Percentiles rank a stretch among this genome's conserved stretches.
phyloP scores from a whole-genome alignment of 2,329 filamentous ascomycete species.

The Trichoderma atroviride region DNA sequence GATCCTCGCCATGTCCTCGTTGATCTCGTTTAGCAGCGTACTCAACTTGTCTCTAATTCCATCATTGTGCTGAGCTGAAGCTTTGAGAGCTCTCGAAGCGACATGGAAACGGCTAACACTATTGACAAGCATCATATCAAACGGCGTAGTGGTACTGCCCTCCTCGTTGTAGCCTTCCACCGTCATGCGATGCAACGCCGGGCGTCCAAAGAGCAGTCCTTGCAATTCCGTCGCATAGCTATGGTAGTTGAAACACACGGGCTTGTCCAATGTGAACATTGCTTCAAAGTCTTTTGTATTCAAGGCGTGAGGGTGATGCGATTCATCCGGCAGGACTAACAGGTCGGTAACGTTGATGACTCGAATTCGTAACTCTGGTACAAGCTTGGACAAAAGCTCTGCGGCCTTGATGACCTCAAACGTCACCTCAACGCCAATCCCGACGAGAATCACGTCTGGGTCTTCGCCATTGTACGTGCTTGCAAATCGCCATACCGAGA shows the following conservation, averaged over 20 bases:
- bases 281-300: conserved; percentile 53
- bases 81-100: conserved; percentile 5
- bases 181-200: conserved; percentile 52
- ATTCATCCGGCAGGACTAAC: conserved; percentile 61
- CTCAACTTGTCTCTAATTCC: neutral
- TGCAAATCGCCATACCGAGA: conserved; percentile 64
- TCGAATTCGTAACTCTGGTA: conserved; percentile 58
- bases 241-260: conserved; percentile 68
- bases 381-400: conserved; percentile 52
- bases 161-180: conserved; percentile 66
- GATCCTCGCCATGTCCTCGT: neutral
- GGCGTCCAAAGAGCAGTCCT: conserved; percentile 62
- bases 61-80: neutral
- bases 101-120: conserved; percentile 59
- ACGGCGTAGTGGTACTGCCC: conserved; percentile 67
- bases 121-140: conserved; percentile 63
- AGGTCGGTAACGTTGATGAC: conserved; percentile 62
- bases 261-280: conserved; percentile 59
- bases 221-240: conserved; percentile 64
- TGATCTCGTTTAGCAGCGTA: neutral
- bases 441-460: conserved; percentile 65
- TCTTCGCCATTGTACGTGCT: conserved; percentile 57
- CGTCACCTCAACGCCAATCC: conserved; percentile 57
- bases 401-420: conserved; percentile 67
- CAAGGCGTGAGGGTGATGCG: conserved; percentile 61